Percentiles rank a stretch among this genome's conserved stretches.
These are phyloP conservation scores for Leucocoprinus birnbaumii DNA, from an alignment of 768 basidiomycete species.

Conservation along the genomic window DNA sequence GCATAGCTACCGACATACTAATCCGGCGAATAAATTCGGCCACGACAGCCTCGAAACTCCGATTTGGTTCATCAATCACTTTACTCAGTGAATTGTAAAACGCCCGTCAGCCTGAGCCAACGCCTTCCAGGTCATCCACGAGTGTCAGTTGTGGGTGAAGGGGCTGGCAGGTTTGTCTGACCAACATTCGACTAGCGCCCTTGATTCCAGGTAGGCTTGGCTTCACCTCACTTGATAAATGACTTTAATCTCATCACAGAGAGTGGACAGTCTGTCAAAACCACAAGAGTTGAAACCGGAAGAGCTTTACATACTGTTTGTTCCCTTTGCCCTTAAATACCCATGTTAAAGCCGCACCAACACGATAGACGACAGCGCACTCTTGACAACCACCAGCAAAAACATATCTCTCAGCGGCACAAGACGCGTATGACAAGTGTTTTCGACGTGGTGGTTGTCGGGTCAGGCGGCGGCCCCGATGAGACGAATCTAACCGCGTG, in stretches of 20 bases:
- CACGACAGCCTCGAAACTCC: not conserved
- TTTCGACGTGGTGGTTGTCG: constrained; percentile 79
- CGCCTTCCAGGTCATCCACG: not conserved
- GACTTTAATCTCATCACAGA: not conserved
- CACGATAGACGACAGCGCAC: constrained; percentile 5
- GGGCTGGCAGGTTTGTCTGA: not conserved
- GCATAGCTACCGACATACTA: not conserved
- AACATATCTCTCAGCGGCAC: not conserved
- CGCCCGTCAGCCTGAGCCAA: constrained; percentile 1
- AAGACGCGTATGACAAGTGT: constrained; percentile 28
- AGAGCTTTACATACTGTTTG: not conserved
- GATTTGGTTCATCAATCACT: constrained; percentile 5
- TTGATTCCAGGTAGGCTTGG: not conserved
- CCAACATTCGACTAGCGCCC: not conserved
- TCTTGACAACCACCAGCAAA: not conserved
- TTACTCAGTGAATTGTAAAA: not conserved
- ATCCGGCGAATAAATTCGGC: not conserved
- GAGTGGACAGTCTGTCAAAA: too few species aligned
- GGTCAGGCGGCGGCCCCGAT: constrained; percentile 83
- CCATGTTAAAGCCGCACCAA: constrained; percentile 1
- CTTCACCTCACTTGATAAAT: not conserved
- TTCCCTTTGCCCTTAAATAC: not conserved
- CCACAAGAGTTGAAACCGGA: too few species aligned
- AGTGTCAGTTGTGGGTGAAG: not conserved
- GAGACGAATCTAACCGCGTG: constrained; percentile 89